Base-by-base conservation (phyloP, 1,139 yeast species). In the Saccharomyces pastorianus region DNA sequence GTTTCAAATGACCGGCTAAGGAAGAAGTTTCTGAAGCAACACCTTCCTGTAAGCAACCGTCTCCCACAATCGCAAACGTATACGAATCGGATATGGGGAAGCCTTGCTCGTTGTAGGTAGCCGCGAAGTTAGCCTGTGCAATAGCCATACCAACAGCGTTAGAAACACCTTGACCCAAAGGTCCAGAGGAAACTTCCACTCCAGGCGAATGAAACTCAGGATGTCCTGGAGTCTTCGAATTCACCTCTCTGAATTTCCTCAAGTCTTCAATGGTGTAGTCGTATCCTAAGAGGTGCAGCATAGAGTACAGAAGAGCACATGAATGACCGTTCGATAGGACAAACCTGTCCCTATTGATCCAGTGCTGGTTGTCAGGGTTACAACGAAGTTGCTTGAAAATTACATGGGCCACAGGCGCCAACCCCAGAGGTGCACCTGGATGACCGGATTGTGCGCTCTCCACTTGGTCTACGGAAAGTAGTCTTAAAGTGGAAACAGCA, bases 401-500 rank as follows among this genome's bases (percentile, higher is more conserved):
- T 55, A 80, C 77, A 69, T 84, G 89, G 55, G 88, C 87, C 58
- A 89, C 80, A 54, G 95, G 96, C 28, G 99, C 98, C 74, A 93
- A 78, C 61, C 98, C 98, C 82, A 93, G 84, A 68, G 99, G 99
- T 55, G 99, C 97, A 80, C 99, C 99, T 56, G 99, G 99, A 77
- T 93, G 99, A 65, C 99, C 99, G 59, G 96, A 86, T 76, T 91
- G 87, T 67, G 98, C 95, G 72, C 83, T 81, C 57, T 85, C 80
- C 60, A 88, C 95, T 62, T 88, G 84, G 73, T 93, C 99, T 57
- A 87, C 90, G 48, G 98, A 83, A 67, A 93, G 80, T 61, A 86
- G 77, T 78, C 98, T 90, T 76, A 93, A 88, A 65, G 98, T 88
- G 77, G 82, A 80, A 74, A 93, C 78, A 56, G 96, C 87, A 72